Base-by-base conservation (phyloP, 306 rosid species). In the Prunus mume region DNA sequence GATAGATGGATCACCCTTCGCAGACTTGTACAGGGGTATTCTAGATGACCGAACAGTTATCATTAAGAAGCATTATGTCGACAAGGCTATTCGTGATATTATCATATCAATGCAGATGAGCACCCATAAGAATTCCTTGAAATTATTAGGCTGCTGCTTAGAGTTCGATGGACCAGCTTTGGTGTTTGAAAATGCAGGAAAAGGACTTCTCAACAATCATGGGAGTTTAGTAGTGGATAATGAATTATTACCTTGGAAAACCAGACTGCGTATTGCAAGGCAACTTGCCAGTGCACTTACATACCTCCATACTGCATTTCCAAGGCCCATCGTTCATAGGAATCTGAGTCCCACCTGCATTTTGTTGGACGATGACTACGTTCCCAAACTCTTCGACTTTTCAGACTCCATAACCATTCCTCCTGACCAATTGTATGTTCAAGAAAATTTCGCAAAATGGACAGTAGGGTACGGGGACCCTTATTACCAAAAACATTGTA, bases 371-470 rank as follows among this genome's bases (percentile, higher is more conserved):
- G n/a, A n/a, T n/a, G n/a, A n/a, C n/a, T n/a, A n/a, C n/a, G n/a
- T n/a, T n/a, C n/a, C n/a, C 12, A 43, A 67, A 20, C 15, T 67
- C 10, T 43, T 2, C 1, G 2, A 6, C n/a, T 67, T 43, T 19
- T 67, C 71, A 5, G 0, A 0, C 11, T 43, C 55, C 12, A 6
- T 20, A 43, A 67, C 32, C 32, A 43, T 43, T 41, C 71, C 71
- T 67, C 54, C 19, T 12, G 27, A 20, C 0, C 54, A 67, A 43
- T 43, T 5, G 1, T 18, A 67, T 45, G 30, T 67, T 20, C 0
- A 43, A 41, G 71, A 12, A 5, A 0, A 9, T 3, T 5, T 0
- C 7, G 5, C 0, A 0, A 28, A 0, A 3, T 0, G 9, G 2
- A 9, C 27, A n/a, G n/a, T n/a, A n/a, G n/a, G n/a, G 38, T 0